A percentile compares a stretch with the other conserved stretches of the same genome.
These are phyloP conservation scores for Chlamydomonas eustigma DNA, from an alignment of 139 green algal species.

Conservation along the genomic window DNA sequence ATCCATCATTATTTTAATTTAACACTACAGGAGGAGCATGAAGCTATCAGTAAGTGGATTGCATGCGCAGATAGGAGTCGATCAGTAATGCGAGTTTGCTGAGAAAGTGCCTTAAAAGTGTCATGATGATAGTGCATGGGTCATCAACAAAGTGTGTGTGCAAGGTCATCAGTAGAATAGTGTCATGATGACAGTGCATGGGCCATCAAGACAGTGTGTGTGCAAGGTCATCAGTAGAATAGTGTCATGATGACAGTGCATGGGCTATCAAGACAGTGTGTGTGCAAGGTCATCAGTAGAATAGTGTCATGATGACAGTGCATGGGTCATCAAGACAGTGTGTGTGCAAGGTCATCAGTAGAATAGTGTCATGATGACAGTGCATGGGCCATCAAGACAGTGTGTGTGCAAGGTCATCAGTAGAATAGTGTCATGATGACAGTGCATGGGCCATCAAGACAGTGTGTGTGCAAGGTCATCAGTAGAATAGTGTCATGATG, in stretches of 20 bases:
- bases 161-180: too few species aligned
- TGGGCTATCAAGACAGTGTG: not conserved
- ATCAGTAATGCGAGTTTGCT: not conserved
- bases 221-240: too few species aligned
- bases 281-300: too few species aligned
- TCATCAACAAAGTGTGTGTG: not conserved
- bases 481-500: too few species aligned
- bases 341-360: too few species aligned
- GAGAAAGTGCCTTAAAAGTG: too few species aligned
- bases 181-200: not conserved
- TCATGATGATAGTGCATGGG: not conserved
- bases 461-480: too few species aligned
- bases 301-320: not conserved
- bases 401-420: too few species aligned
- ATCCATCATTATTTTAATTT: not conserved
- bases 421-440: not conserved
- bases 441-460: not conserved
- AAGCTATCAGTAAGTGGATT: not conserved
- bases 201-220: not conserved
- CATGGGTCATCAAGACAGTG: not conserved
- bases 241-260: not conserved
- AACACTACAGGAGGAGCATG: not conserved
- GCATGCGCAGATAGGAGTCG: too few species aligned
- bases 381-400: not conserved
- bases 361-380: not conserved